Base-by-base conservation (phyloP, 345 rosid genomes). In the Boechera divaricarpa region DNA sequence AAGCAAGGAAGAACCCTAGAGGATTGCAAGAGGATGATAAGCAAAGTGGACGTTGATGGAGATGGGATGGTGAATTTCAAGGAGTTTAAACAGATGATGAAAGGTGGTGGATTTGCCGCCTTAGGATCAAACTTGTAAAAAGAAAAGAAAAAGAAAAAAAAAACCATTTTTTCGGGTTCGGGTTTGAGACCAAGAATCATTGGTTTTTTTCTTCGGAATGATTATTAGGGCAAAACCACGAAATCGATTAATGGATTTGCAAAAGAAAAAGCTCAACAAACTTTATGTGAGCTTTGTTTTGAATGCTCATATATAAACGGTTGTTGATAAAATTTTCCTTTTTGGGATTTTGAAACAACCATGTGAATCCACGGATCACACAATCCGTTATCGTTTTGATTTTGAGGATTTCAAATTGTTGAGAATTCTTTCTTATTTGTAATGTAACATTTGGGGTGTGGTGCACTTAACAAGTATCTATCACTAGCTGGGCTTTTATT, bases 41-140 rank as follows among this genome's bases (percentile, higher is more conserved):
- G 80, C 74, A 92, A 86, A 83, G 98, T 92, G 26, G 98, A 92
- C 28, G 96, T 81, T 21, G 99, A 95, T 76, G 99, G 99, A 49
- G 99, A 92, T 78, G 99, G 98, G 5, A 92, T 82, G 97, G 90
- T 95, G 9, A 79, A 91, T 73, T 91, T 77, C 70, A 85, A 80
- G 32, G 99, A 95, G 88, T 95, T 95, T 75, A 87, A 86, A 74
- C 97, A 90, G 73, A 95, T 92, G 98, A 95, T 92, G 98, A 95
- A 91, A 92, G 88, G 89, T 78, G 94, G 89, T 38, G 98, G 98
- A 5, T 91, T 95, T 67, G 94, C 98, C 47, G 96, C 96, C 16
- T 72, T 94, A 63, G 86, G 75, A 42, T 89, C 86, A 51, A 35
- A 68, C 74, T 80, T 72, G 84, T 49, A 63, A 42, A 51, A 42